Evolutionary conservation across 495 filamentous ascomycete species (phyloP).

Genomic region (Glonium stellatum): DNA sequence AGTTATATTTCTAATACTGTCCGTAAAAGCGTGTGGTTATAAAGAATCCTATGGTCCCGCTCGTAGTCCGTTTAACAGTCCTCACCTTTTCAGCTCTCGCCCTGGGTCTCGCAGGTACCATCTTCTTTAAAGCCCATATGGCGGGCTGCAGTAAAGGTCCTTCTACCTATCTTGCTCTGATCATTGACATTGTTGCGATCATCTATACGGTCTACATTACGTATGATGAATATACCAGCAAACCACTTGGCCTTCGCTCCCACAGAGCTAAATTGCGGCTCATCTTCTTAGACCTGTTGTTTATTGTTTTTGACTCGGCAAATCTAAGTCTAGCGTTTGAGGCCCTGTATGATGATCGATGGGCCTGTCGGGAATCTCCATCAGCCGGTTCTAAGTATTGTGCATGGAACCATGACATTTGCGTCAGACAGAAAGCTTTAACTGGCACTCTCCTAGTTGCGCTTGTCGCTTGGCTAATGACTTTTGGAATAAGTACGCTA

Average conservation of each 20-base stretch:
- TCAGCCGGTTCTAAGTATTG: constrained; percentile 8
- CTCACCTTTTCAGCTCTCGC: constrained; percentile 75
- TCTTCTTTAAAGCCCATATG: constrained; percentile 54
- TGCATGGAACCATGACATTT: constrained; percentile 48
- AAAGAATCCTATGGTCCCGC: constrained; percentile 75
- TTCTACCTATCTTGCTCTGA: constrained; percentile 81
- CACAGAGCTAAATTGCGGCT: constrained; percentile 78
- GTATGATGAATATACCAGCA: constrained; percentile 91
- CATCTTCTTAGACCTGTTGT: constrained; percentile 84
- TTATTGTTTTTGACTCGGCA: constrained; percentile 92
- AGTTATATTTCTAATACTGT: not conserved
- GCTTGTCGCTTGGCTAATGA: constrained; percentile 71
- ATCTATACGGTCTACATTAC: constrained; percentile 90
- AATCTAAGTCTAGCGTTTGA: constrained; percentile 87
- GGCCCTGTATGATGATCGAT: constrained; percentile 64
- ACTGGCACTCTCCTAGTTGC: constrained; percentile 76
- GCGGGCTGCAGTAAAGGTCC: constrained; percentile 49
- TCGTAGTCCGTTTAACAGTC: constrained; percentile 75
- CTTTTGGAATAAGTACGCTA: not conserved
- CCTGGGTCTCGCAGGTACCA: constrained; percentile 69
- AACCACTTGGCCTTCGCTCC: constrained; percentile 79
- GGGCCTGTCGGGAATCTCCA: constrained; percentile 43
- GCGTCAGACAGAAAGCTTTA: constrained; percentile 66
- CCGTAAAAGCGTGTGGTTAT: constrained; percentile 37
- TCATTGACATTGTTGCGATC: constrained; percentile 81